These are phyloP conservation scores for Kuraishia ogatae DNA, from an alignment of 805 yeast species.

Conservation along the genomic window DNA sequence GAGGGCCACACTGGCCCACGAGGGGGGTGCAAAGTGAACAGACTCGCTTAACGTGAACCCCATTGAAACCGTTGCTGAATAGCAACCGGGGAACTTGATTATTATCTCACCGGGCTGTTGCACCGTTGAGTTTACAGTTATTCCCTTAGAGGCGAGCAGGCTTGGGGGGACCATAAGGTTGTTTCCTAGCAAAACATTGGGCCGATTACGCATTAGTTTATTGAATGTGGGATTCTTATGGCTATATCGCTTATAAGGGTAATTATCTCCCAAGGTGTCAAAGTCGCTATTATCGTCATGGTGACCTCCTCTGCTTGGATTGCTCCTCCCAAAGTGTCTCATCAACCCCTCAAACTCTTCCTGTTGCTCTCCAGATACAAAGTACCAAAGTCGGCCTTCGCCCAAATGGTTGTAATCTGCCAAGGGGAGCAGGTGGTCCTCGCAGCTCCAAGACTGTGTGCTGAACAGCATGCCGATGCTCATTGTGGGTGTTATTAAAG, in stretches of 20 bases:
- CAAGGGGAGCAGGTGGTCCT: conserved; percentile 50
- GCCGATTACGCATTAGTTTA: conserved; percentile 16
- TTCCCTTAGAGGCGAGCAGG: conserved; percentile 36
- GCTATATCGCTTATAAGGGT: not conserved
- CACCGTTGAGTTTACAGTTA: conserved; percentile 34
- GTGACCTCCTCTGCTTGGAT: not conserved
- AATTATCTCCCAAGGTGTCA: not conserved
- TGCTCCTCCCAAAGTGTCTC: not conserved
- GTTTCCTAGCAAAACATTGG: not conserved
- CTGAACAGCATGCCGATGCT: conserved; percentile 47
- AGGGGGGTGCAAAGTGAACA: conserved; percentile 44
- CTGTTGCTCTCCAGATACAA: conserved; percentile 49
- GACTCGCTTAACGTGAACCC: conserved; percentile 52
- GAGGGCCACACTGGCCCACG: conserved; percentile 44
- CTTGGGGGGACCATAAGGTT: conserved; percentile 41
- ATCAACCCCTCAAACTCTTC: conserved; percentile 38
- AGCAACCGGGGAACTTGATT: conserved; percentile 48
- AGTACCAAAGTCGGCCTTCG: conserved; percentile 48
- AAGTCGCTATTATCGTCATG: not conserved
- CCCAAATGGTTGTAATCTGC: conserved; percentile 51
- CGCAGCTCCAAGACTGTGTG: conserved; percentile 47
- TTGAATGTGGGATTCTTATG: conserved; percentile 18
- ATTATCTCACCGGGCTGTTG: conserved; percentile 59
- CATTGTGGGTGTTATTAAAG: conserved; percentile 33
- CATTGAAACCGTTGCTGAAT: conserved; percentile 39